Evolutionary conservation across 2,329 filamentous ascomycete species (phyloP).

Genomic region (Aureobasidium uvarum): DNA sequence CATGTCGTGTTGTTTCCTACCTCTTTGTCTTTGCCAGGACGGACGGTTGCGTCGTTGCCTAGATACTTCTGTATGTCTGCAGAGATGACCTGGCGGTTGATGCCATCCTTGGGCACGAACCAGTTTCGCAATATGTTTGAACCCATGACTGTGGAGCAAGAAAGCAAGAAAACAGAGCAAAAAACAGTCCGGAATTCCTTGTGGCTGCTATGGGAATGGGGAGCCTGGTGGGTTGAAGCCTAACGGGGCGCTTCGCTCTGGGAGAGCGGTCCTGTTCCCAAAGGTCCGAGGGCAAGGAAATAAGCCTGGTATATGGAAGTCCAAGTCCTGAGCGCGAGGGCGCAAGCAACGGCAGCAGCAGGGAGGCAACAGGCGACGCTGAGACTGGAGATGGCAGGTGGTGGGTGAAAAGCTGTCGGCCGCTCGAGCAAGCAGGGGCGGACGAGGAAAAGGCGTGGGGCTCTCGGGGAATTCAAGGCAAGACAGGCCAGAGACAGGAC

Average conservation of each 20-base stretch:
- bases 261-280: slow-evolving; percentile 17
- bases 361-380: neutral
- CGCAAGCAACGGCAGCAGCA: slow-evolving; percentile 1
- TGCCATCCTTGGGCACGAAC: slow-evolving; percentile 52
- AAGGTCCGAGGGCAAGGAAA: neutral
- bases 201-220: neutral
- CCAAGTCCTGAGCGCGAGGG: neutral
- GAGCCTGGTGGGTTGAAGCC: slow-evolving; percentile 8
- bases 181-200: neutral
- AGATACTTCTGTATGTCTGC: slow-evolving; percentile 54
- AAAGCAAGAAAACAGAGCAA: slow-evolving; percentile 3
- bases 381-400: neutral
- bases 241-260: slow-evolving; percentile 6
- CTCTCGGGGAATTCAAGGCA: slow-evolving; percentile 20
- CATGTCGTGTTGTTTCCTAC: slow-evolving; percentile 9
- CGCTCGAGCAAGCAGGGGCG: slow-evolving; percentile 12
- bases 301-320: slow-evolving; percentile 7
- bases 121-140: slow-evolving; percentile 46
- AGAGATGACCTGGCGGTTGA: slow-evolving; percentile 53
- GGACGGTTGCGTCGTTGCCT: slow-evolving; percentile 52
- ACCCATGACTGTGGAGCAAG: slow-evolving; percentile 32
- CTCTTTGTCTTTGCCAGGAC: slow-evolving; percentile 45
- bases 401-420: slow-evolving; percentile 5
- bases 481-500: slow-evolving; percentile 18
- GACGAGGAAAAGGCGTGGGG: slow-evolving; percentile 23